Percentiles rank a stretch among this genome's conserved stretches.
Conservation (phyloP, 1,139 yeast genomes). For the Yamadazyma dendronema region DNA sequence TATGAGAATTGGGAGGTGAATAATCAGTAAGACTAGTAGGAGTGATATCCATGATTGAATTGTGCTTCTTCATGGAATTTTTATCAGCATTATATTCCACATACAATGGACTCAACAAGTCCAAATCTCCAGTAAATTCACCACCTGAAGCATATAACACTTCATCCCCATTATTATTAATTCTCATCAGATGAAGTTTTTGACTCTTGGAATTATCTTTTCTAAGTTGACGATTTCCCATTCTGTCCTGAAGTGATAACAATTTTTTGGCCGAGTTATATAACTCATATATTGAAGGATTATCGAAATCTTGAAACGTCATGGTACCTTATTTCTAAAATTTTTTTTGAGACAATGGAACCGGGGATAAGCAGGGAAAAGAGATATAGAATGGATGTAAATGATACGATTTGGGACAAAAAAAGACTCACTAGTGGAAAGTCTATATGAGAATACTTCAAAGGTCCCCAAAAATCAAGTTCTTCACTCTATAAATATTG, state of each 20-base stretch:
- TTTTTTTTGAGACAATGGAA: background rate
- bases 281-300: slow-evolving; percentile 43
- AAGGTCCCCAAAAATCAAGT: too few species aligned
- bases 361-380: background rate
- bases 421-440: background rate
- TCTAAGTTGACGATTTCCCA: slow-evolving; percentile 41
- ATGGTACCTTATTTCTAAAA: slow-evolving; percentile 1
- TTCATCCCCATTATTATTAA: slow-evolving; percentile 4
- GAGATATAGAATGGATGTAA: too few species aligned
- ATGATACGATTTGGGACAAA: background rate
- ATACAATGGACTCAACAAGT: slow-evolving; percentile 42
- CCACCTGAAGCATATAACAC: slow-evolving; percentile 1
- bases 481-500: too few species aligned
- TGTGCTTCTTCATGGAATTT: slow-evolving; percentile 6
- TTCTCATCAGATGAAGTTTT: slow-evolving; percentile 13
- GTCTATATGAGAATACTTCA: too few species aligned
- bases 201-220: slow-evolving; percentile 31
- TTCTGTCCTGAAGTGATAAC: slow-evolving; percentile 39
- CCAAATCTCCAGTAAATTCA: slow-evolving; percentile 21
- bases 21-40: slow-evolving; percentile 31
- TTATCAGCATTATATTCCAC: slow-evolving; percentile 25
- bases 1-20: slow-evolving; percentile 20
- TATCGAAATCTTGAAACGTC: slow-evolving; percentile 15
- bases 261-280: slow-evolving; percentile 44
- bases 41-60: slow-evolving; percentile 19